Evolutionary conservation across 805 yeast species (phyloP), one percentile per base, ranked within the genome.

Genomic region (Yamadazyma phyllophila): DNA sequence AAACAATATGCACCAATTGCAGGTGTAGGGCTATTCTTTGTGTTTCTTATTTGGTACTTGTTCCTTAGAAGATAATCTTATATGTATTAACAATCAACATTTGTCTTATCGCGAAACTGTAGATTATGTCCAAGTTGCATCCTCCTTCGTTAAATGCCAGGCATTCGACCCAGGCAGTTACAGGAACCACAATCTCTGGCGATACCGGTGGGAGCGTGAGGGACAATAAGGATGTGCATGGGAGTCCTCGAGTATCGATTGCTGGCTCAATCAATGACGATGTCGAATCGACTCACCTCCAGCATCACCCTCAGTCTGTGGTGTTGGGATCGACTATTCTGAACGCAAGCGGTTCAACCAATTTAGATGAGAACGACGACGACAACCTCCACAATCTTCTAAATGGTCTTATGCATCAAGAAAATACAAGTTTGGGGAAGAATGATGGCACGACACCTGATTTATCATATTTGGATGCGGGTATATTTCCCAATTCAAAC

Each of bases 1-100:
- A 80, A 89, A 57, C 96, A 94, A 69, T 94, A 94, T 61, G 87
- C 89, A 2, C 98, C 98, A 2, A 74, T 92, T 32, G 88, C 77
- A 8, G 85, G 90, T 12, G 75, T 85, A 20, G 83, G 83, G 1
- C 69, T 92, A 33, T 66, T 91, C 40, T 67, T 86, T 49, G 82
- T 89, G 16, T 88, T 91, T 60, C 65, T 94, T 43, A 66, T 92
- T 30, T 94, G 95, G 88, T 90, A 88, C 78, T 73, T 87, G 61
- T 81, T 88, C 51, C 67, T 86, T 14, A 73, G 50, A 36, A 14
- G 80, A 13, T 49, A 42, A 20, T 20, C 3, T 20, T 20, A 20
- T 20, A 46, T 32, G 26, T 13, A 24, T 12, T 31, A 17, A 36
- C 24, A 20, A 5, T n/a, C 32, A 9, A n/a, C 14, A 15, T 26